These are phyloP conservation scores for Teratosphaeria destructans DNA, from an alignment of 2,329 filamentous ascomycete species.

Conservation along the genomic window DNA sequence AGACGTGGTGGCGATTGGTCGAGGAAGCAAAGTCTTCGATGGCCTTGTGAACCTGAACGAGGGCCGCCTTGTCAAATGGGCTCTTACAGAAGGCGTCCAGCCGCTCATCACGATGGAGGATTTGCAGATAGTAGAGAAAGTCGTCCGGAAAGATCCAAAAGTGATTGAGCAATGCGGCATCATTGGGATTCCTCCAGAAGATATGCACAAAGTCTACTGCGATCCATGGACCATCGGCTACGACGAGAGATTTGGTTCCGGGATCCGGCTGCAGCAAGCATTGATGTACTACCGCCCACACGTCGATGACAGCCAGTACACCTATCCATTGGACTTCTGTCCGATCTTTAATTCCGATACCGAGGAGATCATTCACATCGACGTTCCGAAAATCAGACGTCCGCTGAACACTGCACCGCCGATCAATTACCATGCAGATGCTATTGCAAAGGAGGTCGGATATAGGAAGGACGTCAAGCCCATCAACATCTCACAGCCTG, in stretches of 20 bases:
- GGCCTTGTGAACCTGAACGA: constrained; percentile 64
- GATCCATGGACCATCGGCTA: constrained; percentile 95
- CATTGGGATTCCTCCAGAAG: constrained; percentile 65
- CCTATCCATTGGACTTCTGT: constrained; percentile 85
- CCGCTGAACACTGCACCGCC: constrained; percentile 61
- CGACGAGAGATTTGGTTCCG: constrained; percentile 76
- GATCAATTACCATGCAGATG: constrained; percentile 69
- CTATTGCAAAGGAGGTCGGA: constrained; percentile 62
- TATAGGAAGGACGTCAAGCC: constrained; percentile 74
- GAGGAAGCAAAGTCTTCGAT: constrained; percentile 71
- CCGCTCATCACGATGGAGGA: constrained; percentile 91
- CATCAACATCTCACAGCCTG: constrained; percentile 76
- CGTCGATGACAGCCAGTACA: constrained; percentile 79
- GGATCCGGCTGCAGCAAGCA: constrained; percentile 74
- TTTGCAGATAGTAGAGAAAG: constrained; percentile 65
- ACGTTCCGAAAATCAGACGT: constrained; percentile 66
- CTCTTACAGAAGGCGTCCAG: constrained; percentile 64
- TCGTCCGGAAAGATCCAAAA: constrained; percentile 66
- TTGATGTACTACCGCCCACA: constrained; percentile 92
- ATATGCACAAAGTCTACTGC: constrained; percentile 95
- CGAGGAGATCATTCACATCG: constrained; percentile 68
- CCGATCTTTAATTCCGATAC: constrained; percentile 81
- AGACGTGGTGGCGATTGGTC: constrained; percentile 72
- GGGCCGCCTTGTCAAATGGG: constrained; percentile 62
- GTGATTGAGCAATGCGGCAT: constrained; percentile 86